phyloP scores from a whole-genome alignment of 2,329 filamentous ascomycete species.

The Botryotinia calthae region DNA sequence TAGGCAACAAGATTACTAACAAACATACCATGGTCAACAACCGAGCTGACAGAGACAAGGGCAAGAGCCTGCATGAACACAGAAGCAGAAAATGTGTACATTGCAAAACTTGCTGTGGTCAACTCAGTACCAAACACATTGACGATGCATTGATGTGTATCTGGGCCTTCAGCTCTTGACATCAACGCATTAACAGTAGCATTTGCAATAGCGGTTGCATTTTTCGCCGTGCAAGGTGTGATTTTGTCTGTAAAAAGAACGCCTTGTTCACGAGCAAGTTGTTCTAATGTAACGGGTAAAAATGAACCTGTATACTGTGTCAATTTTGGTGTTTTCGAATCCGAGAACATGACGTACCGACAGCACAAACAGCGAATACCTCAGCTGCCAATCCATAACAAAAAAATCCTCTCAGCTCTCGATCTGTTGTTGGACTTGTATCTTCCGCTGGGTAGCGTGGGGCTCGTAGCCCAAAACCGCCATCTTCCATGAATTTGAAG shows the following conservation, averaged over 20 bases:
- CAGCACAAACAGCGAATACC: slow-evolving; percentile 88
- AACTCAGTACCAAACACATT: slow-evolving; percentile 77
- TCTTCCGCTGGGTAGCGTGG: slow-evolving; percentile 78
- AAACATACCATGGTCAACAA: slow-evolving; percentile 76
- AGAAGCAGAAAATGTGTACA: slow-evolving; percentile 95
- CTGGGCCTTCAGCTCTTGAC: slow-evolving; percentile 27
- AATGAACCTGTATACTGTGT: slow-evolving; percentile 67
- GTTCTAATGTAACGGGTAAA: slow-evolving; percentile 92
- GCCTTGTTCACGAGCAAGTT: slow-evolving; percentile 87
- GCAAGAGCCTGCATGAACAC: slow-evolving; percentile 84
- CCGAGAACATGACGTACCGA: slow-evolving; percentile 54
- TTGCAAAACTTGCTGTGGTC: slow-evolving; percentile 94
- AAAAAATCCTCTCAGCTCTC: slow-evolving; percentile 91
- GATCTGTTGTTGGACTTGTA: slow-evolving; percentile 74
- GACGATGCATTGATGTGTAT: slow-evolving; percentile 62
- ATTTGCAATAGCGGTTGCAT: slow-evolving; percentile 22
- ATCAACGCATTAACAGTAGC: slow-evolving; percentile 29
- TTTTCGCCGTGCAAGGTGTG: slow-evolving; percentile 64
- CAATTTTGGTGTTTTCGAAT: not conserved
- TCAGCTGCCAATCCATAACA: slow-evolving; percentile 93
- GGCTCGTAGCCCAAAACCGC: slow-evolving; percentile 17
- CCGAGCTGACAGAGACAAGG: slow-evolving; percentile 92
- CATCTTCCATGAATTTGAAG: slow-evolving; percentile 29
- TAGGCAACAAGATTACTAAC: not conserved
- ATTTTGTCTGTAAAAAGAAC: slow-evolving; percentile 75